Conservation (phyloP, 306 rosid species). For the Bauhinia variegata region DNA sequence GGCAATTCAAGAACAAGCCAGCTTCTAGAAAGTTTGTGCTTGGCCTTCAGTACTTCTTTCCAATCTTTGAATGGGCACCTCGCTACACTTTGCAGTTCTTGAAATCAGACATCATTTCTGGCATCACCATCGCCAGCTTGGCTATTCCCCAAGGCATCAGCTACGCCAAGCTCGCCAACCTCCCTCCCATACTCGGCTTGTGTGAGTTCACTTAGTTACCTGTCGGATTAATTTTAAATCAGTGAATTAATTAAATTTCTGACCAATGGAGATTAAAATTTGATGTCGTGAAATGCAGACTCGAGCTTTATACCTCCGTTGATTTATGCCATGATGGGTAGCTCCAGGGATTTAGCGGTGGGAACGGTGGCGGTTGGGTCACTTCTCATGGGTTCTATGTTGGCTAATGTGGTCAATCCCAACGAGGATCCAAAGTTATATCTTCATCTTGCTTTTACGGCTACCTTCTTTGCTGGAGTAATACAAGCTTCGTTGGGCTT, state of each 20-base stretch:
- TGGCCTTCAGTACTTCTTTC: conserved; percentile 73
- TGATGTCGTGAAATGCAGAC: conserved; percentile 41
- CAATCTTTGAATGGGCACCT: conserved; percentile 83
- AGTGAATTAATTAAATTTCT: no score
- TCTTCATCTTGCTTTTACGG: conserved; percentile 91
- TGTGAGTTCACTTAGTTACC: conserved; percentile 83
- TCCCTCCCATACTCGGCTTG: conserved; percentile 92
- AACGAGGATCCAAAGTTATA: conserved; percentile 64
- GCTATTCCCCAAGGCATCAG: conserved; percentile 98
- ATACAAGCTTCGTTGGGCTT: conserved; percentile 81
- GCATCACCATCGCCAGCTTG: conserved; percentile 94
- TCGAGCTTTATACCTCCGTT: conserved; percentile 56
- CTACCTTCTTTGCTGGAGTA: conserved; percentile 85
- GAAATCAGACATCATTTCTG: conserved; percentile 76
- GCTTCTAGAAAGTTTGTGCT: conserved; percentile 42
- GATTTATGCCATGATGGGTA: conserved; percentile 60
- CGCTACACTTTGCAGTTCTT: conserved; percentile 55
- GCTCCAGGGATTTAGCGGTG: conserved; percentile 57
- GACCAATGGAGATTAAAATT: no score
- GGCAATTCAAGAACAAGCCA: conserved; percentile 72
- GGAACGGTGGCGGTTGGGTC: conserved; percentile 61
- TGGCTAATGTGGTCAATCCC: conserved; percentile 39
- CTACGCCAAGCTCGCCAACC: conserved; percentile 90
- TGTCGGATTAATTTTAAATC: no score
- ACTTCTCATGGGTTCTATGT: conserved; percentile 49